Percentiles rank a stretch among this genome's conserved stretches.
Conservation (phyloP, 192 early-diverging fungal species). For the Mortierella hygrophila region DNA sequence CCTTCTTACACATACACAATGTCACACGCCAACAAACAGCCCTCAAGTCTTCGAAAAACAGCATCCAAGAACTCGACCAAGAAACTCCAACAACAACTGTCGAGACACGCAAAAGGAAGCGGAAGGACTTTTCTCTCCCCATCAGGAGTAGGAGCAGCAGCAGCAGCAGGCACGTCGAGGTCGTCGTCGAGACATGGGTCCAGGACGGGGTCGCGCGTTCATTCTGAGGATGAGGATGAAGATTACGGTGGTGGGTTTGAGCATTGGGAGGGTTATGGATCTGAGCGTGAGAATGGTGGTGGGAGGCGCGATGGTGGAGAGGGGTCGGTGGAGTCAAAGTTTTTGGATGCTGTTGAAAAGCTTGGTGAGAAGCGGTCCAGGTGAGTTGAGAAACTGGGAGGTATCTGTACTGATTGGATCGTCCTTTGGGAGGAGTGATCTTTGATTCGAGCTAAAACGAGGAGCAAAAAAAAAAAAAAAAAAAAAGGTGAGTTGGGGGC, state of each 20-base stretch:
- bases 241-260: slow-evolving; percentile 7
- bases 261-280: background rate
- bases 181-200: slow-evolving; percentile 33
- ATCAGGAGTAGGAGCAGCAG: background rate
- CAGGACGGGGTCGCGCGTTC: slow-evolving; percentile 11
- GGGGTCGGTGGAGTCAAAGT: slow-evolving; percentile 50
- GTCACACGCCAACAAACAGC: background rate
- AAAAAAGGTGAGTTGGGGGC: background rate
- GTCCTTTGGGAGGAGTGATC: background rate
- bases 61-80: slow-evolving; percentile 30
- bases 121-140: slow-evolving; percentile 21
- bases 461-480: background rate
- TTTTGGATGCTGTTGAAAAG: slow-evolving; percentile 64
- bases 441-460: too few species aligned
- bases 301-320: slow-evolving; percentile 8
- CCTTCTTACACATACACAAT: background rate
- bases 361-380: slow-evolving; percentile 66
- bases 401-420: background rate
- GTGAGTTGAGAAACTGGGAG: slow-evolving; percentile 27
- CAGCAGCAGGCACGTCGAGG: slow-evolving; percentile 19
- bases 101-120: slow-evolving; percentile 18
- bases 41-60: background rate
- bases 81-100: slow-evolving; percentile 18
- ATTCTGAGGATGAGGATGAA: slow-evolving; percentile 45
- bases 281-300: slow-evolving; percentile 23